phyloP scores from a whole-genome alignment of 768 basidiomycete genomes.

The Crucibulum laeve region DNA sequence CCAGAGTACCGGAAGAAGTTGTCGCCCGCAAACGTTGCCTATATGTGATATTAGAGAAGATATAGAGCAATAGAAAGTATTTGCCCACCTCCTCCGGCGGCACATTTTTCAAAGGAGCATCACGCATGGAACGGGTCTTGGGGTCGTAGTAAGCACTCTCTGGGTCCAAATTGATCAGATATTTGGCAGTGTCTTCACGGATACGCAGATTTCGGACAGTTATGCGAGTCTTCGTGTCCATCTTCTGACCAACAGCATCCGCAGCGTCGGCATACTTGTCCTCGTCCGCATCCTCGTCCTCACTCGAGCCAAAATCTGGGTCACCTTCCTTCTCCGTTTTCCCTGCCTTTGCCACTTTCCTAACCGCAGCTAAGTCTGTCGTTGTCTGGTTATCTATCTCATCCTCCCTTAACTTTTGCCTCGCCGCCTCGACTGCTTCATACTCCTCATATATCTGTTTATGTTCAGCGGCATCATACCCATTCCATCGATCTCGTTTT shows the following conservation, averaged over 20 bases:
- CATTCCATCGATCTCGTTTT: constrained; percentile 98
- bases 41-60: background rate
- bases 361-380: constrained; percentile 84
- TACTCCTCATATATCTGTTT: constrained; percentile 90
- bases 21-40: constrained; percentile 93
- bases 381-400: constrained; percentile 98
- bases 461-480: constrained; percentile 89
- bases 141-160: constrained; percentile 98
- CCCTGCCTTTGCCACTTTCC: constrained; percentile 93
- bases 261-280: constrained; percentile 98
- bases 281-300: constrained; percentile 94
- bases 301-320: constrained; percentile 93
- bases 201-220: constrained; percentile 98
- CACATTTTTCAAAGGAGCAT: constrained; percentile 78
- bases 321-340: constrained; percentile 71
- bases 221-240: constrained; percentile 97
- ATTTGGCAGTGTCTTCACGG: constrained; percentile 98
- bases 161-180: constrained; percentile 93
- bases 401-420: constrained; percentile 90
- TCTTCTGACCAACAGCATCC: constrained; percentile 95
- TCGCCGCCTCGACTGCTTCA: constrained; percentile 83
- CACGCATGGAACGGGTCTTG: constrained; percentile 99
- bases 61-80: constrained; percentile 1
- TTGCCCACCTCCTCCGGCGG: constrained; percentile 81
- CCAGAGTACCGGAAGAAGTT: constrained; percentile 92